Conservation (phyloP, 441 rosid species). For the Jatropha multifida region DNA sequence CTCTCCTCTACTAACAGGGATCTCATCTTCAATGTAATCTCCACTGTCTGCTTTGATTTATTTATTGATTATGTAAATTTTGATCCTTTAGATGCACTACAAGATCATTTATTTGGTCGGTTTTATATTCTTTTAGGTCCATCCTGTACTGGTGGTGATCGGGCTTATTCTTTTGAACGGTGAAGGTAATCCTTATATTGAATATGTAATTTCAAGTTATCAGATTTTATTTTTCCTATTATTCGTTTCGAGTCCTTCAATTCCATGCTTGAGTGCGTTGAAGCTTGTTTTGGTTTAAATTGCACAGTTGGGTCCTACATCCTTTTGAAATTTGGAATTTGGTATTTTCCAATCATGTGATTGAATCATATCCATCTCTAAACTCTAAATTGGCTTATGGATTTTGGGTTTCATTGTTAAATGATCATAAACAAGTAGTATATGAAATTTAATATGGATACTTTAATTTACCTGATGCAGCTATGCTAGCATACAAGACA, state of each 20-base stretch:
- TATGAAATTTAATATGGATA: not conserved
- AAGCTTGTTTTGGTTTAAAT: not conserved
- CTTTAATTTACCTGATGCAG: slow-evolving; percentile 38
- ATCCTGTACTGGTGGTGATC: slow-evolving; percentile 80
- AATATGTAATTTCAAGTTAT: not conserved
- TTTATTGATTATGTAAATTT: not conserved
- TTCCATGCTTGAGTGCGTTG: not conserved
- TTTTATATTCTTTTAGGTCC: slow-evolving; percentile 46
- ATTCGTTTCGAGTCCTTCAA: not conserved
- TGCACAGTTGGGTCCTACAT: not conserved
- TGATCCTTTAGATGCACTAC: not conserved
- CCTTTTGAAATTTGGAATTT: not conserved
- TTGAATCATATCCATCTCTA: not conserved
- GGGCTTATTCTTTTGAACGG: slow-evolving; percentile 78
- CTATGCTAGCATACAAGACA: slow-evolving; percentile 81
- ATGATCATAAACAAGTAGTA: not conserved
- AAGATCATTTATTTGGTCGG: not conserved
- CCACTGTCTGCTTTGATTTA: not conserved
- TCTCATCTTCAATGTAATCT: slow-evolving; percentile 23
- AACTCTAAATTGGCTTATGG: not conserved
- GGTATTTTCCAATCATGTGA: not conserved
- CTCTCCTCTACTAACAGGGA: slow-evolving; percentile 16
- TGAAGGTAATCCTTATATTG: slow-evolving; percentile 48
- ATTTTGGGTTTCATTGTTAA: not conserved
- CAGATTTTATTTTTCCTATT: not conserved